Conservation (phyloP, 805 yeast species). For the Teunomyces cretensis region DNA sequence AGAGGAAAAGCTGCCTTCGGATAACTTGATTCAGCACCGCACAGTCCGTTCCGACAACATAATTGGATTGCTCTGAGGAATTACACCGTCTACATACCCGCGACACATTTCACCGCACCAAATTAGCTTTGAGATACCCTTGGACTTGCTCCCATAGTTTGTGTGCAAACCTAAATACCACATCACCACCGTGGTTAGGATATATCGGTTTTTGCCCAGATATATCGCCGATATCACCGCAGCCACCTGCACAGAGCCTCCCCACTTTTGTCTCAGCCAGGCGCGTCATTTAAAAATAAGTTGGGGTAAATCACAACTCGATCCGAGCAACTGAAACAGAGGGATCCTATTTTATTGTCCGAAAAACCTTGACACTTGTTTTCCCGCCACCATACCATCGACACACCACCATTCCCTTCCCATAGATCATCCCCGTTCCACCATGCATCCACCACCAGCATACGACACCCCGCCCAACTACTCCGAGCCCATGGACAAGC, state of each 20-base stretch:
- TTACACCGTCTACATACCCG: too few species aligned
- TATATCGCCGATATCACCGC: background rate
- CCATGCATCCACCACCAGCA: background rate
- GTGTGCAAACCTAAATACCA: background rate
- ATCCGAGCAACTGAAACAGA: background rate
- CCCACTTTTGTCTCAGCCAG: background rate
- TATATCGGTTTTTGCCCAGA: background rate
- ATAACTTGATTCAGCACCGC: too few species aligned
- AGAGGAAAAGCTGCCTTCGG: too few species aligned
- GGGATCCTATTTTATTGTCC: background rate
- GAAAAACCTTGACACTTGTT: background rate
- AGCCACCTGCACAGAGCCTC: background rate
- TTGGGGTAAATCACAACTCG: constrained; percentile 2
- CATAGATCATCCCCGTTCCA: too few species aligned
- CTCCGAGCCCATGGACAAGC: constrained; percentile 18
- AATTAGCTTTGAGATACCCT: too few species aligned
- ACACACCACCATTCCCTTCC: too few species aligned
- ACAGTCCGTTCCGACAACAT: too few species aligned
- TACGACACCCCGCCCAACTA: constrained; percentile 20
- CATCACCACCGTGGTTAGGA: background rate
- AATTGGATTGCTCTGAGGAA: too few species aligned
- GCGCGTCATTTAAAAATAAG: background rate
- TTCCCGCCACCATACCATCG: background rate
- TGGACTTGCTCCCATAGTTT: too few species aligned
- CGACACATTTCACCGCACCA: too few species aligned